phyloP scores from a whole-genome alignment of 1,139 yeast species.

The Hyphopichia khmerensis region DNA sequence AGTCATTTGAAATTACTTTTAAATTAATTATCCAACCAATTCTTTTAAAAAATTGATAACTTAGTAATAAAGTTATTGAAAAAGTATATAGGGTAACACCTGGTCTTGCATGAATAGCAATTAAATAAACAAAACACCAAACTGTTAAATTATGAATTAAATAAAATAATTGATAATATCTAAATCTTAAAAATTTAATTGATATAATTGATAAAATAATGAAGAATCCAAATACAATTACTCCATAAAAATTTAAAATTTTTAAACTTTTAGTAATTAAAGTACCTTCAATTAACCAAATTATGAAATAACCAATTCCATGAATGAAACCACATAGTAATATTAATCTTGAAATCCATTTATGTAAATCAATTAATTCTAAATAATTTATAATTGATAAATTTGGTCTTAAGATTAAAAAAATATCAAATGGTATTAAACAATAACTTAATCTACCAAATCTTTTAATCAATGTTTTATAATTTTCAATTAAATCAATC shows the following conservation, averaged over 20 bases:
- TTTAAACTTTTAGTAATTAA: constrained; percentile 38
- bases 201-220: constrained; percentile 53
- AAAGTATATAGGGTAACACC: constrained; percentile 28
- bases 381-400: constrained; percentile 55
- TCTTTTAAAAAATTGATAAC: constrained; percentile 24
- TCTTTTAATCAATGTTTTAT: constrained; percentile 31
- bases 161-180: constrained; percentile 32
- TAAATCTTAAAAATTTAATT: constrained; percentile 30
- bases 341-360: constrained; percentile 75
- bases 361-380: constrained; percentile 60
- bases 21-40: constrained; percentile 11
- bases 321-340: constrained; percentile 55
- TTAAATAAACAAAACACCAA: constrained; percentile 27
- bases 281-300: constrained; percentile 42
- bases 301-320: constrained; percentile 50
- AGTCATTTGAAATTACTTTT: constrained; percentile 10
- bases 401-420: constrained; percentile 59
- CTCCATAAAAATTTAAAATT: constrained; percentile 60
- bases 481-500: constrained; percentile 21
- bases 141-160: constrained; percentile 33
- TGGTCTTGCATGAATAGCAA: constrained; percentile 44
- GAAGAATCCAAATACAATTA: constrained; percentile 47
- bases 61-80: constrained; percentile 19
- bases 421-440: constrained; percentile 61
- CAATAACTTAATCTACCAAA: constrained; percentile 64